These are phyloP conservation scores for Pichia phayaonensis DNA, from an alignment of 805 yeast species.

Conservation along the genomic window DNA sequence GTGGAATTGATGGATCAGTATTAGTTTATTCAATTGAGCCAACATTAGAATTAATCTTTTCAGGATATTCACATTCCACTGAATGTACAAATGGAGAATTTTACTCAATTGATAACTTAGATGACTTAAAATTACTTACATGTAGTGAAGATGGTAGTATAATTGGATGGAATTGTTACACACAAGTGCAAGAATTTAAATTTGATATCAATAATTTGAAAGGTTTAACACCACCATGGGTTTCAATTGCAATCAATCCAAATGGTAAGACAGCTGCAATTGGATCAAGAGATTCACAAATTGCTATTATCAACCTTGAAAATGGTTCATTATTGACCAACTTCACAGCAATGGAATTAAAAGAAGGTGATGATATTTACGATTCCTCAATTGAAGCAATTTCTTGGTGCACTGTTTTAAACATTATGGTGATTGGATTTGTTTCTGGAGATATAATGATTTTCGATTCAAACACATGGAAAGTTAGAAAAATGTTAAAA, in stretches of 20 bases:
- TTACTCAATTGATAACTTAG: constrained; percentile 50
- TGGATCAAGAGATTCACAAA: constrained; percentile 83
- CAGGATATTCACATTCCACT: constrained; percentile 71
- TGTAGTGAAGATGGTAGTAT: constrained; percentile 80
- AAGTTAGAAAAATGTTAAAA: constrained; percentile 62
- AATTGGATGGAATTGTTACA: constrained; percentile 84
- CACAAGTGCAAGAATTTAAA: constrained; percentile 62
- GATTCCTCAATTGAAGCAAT: constrained; percentile 75
- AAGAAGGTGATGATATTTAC: constrained; percentile 47
- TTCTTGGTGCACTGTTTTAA: constrained; percentile 54
- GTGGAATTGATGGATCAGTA: constrained; percentile 87
- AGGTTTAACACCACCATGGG: constrained; percentile 85
- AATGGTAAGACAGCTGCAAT: constrained; percentile 49
- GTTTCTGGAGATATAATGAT: constrained; percentile 83
- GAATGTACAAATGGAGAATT: constrained; percentile 80
- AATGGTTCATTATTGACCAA: constrained; percentile 63
- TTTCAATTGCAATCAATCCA: constrained; percentile 50
- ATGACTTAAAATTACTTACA: constrained; percentile 59
- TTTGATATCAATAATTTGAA: constrained; percentile 58
- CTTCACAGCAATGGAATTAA: constrained; percentile 56
- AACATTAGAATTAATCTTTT: constrained; percentile 60
- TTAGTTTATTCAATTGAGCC: constrained; percentile 82
- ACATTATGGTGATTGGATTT: constrained; percentile 76
- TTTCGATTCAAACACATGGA: constrained; percentile 82
- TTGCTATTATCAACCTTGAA: constrained; percentile 69